Evolutionary conservation across 1,284 basidiomycete genomes (phyloP), one percentile per base, ranked within the genome.

Genomic region (Pseudozyma tsukubaensis): DNA sequence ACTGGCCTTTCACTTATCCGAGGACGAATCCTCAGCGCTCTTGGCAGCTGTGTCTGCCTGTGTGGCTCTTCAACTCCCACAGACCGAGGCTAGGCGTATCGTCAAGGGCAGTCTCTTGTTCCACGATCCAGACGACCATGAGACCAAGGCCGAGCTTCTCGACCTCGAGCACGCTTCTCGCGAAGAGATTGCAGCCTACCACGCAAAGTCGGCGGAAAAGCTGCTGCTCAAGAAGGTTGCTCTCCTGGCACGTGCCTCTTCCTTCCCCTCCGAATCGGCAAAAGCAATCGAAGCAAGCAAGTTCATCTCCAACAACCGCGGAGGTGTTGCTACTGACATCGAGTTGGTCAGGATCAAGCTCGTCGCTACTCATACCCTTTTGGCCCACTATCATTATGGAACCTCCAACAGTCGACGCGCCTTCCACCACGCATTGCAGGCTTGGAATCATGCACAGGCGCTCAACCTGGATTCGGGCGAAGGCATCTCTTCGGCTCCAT

Each of bases 311-410:
- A 71, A 53, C 55, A 65, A 39, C 36, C 55, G 51, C 50, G 59
- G 65, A 36, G 44, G 49, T 36, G 54, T 49, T 36, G 67, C 48
- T 35, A 56, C 53, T 32, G 79, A 81, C 39, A 40, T 73, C n/a
- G 71, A 78, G 50, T 55, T 81, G 14, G 53, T 73, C 2, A 54
- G 63, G 16, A 81, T 81, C 70, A 79, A 81, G 68, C 72, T 72
- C 37, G 74, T 72, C 24, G 77, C 79, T 0, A 79, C 79, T 11
- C 77, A 78, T 34, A 74, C 71, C 13, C 62, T 81, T 34, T 59
- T 81, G 14, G 59, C 77, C 6, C 77, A 79, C 44, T 81, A 78
- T 59, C 69, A 78, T 55, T 81, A 79, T 50, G 79, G 79, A 39
- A 66, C 61, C 1, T 66, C 71, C 44, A 67, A 72, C 45, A 68